phyloP scores from a whole-genome alignment of 164 flowering plant genomes.

The Berberis vulgaris region DNA sequence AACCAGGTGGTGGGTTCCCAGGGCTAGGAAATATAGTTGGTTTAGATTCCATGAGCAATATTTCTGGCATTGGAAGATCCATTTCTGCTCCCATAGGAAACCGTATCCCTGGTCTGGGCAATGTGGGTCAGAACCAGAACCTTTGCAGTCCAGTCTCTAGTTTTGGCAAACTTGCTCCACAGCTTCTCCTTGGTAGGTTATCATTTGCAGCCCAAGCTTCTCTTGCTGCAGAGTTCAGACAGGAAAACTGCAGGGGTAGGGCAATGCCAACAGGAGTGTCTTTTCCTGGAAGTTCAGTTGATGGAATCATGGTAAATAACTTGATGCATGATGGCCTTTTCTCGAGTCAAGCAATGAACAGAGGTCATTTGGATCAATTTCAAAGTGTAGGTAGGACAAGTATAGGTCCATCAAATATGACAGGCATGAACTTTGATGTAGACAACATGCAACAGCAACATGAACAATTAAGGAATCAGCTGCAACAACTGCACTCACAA shows the following conservation, averaged over 20 bases:
- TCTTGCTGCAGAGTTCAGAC: no score
- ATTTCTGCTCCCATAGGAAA: background rate
- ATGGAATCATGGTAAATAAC: background rate
- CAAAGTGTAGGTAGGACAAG: background rate
- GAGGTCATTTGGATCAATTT: conserved; percentile 1
- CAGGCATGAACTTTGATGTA: background rate
- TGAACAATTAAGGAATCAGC: background rate
- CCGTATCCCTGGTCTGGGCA: background rate
- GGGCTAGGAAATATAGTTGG: conserved; percentile 13
- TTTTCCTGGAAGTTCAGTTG: conserved; percentile 3
- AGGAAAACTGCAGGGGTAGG: conserved; percentile 3
- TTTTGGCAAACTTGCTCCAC: conserved; percentile 3
- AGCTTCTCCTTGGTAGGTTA: background rate
- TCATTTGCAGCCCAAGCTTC: background rate
- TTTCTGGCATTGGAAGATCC: background rate
- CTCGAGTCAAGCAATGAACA: background rate
- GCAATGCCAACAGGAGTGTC: conserved; percentile 5
- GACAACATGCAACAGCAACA: background rate
- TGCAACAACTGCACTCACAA: background rate
- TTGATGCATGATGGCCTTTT: conserved; percentile 1
- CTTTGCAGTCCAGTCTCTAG: background rate
- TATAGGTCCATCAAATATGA: background rate
- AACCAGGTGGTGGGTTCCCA: background rate
- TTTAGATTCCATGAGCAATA: conserved; percentile 4
- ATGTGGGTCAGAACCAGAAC: conserved; percentile 1